Percentiles rank a stretch among this genome's conserved stretches.
phyloP scores from a whole-genome alignment of 129 eudicot species.

The Helianthus tuberosus region DNA sequence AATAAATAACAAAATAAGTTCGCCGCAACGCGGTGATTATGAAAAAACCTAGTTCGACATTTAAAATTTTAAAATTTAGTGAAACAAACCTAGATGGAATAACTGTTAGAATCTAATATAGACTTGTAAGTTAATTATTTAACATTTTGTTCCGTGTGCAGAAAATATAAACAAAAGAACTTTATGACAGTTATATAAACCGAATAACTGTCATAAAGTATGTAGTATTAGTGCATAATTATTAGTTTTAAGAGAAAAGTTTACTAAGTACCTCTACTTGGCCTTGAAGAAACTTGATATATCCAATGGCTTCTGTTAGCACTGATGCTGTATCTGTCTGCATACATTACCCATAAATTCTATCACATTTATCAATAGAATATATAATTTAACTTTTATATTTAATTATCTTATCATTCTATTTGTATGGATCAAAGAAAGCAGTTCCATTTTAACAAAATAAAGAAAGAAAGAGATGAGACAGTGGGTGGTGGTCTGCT shows the following conservation, averaged over 20 bases:
- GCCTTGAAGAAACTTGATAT: slow-evolving; percentile 84
- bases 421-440: slow-evolving; percentile 24
- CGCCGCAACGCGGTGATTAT: too few relatives aligned
- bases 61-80: too few relatives aligned
- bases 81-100: background rate
- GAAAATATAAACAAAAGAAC: background rate
- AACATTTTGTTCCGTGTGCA: background rate
- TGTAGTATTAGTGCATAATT: too few relatives aligned
- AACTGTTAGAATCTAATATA: background rate
- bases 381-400: background rate
- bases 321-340: slow-evolving; percentile 98
- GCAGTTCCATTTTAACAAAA: slow-evolving; percentile 15
- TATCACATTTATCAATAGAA: slow-evolving; percentile 10
- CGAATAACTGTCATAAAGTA: background rate
- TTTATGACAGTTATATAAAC: background rate
- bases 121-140: background rate
- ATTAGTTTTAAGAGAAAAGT: background rate
- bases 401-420: background rate
- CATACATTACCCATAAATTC: slow-evolving; percentile 39
- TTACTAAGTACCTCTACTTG: slow-evolving; percentile 71
- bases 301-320: slow-evolving; percentile 88
- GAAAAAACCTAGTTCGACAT: too few relatives aligned
- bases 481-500: slow-evolving; percentile 30
- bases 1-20: too few relatives aligned
- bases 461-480: slow-evolving; percentile 2